Base-by-base conservation (phyloP, 2,329 filamentous ascomycete genomes). In the Sporothrix inflata region DNA sequence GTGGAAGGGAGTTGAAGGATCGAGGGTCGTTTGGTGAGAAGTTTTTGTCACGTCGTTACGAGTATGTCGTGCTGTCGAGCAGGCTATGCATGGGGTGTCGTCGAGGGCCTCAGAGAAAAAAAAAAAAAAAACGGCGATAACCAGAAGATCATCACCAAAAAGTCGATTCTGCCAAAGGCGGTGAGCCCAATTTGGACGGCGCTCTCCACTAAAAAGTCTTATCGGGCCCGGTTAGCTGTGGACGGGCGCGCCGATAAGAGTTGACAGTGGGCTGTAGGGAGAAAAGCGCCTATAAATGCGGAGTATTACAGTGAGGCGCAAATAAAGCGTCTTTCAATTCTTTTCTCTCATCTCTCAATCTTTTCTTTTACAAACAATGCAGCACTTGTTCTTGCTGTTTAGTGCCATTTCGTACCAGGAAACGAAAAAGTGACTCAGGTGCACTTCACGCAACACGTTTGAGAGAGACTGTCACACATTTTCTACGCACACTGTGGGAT, bases 151-250 rank as follows among this genome's bases (percentile, higher is more conserved):
- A 55, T 60, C 71, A 63, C 51, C 70, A 72, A 72, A 69, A 69
- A 57, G 53, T 68, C 38, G 24, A 71, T 74, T 74, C 73, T 74
- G 71, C 73, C 73, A 57, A 68, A 71, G 73, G 73, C 73, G 73
- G 73, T 74, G 53, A 57, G 49, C 12, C 27, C 1, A 9, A 38
- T 61, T 49, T 16, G 16, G 40, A 42, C 16, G 34, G 0, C 1
- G 1, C 14, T 21, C n/a, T 12, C 67, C 60, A 53, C 55, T 61
- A 45, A 63, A 67, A 38, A n/a, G 21, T 51, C 68, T 72, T 72
- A 72, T 72, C 71, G 66, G 16, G 3, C 14, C 47, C n/a, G 47
- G 16, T 19, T n/a, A 5, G 7, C 11, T 42, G 40, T 42, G 40
- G 40, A 3, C 30, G 30, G n/a, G n/a, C n/a, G n/a, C n/a, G n/a